Evolutionary conservation across 2,329 filamentous ascomycete genomes (phyloP).

Genomic region (Aspergillus brasiliensis): DNA sequence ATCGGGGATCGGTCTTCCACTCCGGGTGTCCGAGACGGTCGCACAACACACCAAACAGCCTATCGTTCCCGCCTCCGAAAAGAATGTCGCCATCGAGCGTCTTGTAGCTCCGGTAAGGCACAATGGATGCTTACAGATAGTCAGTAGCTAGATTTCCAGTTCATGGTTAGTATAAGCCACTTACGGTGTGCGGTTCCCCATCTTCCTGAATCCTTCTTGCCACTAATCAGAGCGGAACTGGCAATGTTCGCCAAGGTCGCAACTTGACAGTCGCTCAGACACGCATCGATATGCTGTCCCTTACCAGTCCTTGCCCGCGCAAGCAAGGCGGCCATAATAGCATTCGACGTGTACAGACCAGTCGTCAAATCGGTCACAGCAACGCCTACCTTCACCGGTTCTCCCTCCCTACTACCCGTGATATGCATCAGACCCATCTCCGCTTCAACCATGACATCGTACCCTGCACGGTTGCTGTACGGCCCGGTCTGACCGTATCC

Average conservation of each 20-base stretch:
- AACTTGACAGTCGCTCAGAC: slow-evolving; percentile 90
- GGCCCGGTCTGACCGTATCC: slow-evolving; percentile 96
- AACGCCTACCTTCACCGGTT: slow-evolving; percentile 95
- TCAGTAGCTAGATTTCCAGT: slow-evolving; percentile 9
- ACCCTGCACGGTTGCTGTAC: slow-evolving; percentile 82
- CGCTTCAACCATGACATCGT: slow-evolving; percentile 99
- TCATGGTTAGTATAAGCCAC: slow-evolving; percentile 24
- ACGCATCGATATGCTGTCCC: slow-evolving; percentile 90
- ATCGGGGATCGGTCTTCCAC: slow-evolving; percentile 60
- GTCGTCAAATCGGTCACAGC: slow-evolving; percentile 96
- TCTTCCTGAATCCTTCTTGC: slow-evolving; percentile 80
- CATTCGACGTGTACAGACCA: slow-evolving; percentile 90
- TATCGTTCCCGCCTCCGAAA: slow-evolving; percentile 66
- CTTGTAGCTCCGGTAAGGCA: slow-evolving; percentile 84
- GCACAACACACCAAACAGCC: slow-evolving; percentile 62
- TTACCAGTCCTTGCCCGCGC: slow-evolving; percentile 70
- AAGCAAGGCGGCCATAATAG: slow-evolving; percentile 92
- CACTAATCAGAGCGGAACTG: slow-evolving; percentile 85
- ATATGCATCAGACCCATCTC: slow-evolving; percentile 99
- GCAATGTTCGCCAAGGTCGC: slow-evolving; percentile 95
- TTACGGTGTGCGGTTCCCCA: slow-evolving; percentile 96
- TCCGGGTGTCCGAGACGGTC: slow-evolving; percentile 59
- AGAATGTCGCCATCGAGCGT: slow-evolving; percentile 65
- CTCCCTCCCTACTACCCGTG: slow-evolving; percentile 81
- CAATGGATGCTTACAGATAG: slow-evolving; percentile 75